Conservation (phyloP, 352 stramenopile species). For the Pythium sukuiense region DNA sequence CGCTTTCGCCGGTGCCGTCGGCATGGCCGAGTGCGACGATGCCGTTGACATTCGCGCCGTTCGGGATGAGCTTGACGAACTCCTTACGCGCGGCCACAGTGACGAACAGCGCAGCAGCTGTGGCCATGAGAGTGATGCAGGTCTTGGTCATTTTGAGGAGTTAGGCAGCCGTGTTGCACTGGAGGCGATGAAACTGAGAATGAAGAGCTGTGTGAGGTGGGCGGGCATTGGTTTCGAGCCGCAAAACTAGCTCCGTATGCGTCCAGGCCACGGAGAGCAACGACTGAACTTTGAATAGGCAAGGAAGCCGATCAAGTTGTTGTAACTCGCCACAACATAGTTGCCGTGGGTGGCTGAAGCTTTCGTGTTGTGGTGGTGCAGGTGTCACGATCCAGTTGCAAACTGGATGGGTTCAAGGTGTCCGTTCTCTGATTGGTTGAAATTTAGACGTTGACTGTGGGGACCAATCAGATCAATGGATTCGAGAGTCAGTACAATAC, state of each 20-base stretch:
- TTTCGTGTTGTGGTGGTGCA: too few relatives aligned
- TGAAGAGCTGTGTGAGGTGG: neutral
- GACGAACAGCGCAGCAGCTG: neutral
- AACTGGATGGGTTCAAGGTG: neutral
- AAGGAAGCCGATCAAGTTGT: too few relatives aligned
- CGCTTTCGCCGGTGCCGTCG: conserved; percentile 8
- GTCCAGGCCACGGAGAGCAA: too few relatives aligned
- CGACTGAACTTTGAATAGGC: too few relatives aligned
- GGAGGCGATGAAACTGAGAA: neutral
- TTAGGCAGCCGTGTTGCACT: neutral
- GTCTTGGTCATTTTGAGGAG: neutral
- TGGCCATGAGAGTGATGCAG: neutral
- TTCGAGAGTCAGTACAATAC: too few relatives aligned
- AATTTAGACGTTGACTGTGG: neutral
- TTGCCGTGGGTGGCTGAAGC: too few relatives aligned
- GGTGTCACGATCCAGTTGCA: neutral
- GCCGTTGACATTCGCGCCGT: conserved; percentile 28
- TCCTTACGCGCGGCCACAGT: neutral
- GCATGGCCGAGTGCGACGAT: conserved; percentile 26
- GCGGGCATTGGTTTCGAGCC: too few relatives aligned
- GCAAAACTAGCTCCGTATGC: too few relatives aligned
- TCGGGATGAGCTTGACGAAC: conserved; percentile 28
- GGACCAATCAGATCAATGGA: too few relatives aligned
- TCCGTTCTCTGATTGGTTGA: neutral
- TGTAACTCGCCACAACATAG: too few relatives aligned